A percentile compares a stretch with the other conserved stretches of the same genome.
Evolutionary conservation across 2,329 filamentous ascomycete species (phyloP).

Genomic region (Pezicula carpinea): DNA sequence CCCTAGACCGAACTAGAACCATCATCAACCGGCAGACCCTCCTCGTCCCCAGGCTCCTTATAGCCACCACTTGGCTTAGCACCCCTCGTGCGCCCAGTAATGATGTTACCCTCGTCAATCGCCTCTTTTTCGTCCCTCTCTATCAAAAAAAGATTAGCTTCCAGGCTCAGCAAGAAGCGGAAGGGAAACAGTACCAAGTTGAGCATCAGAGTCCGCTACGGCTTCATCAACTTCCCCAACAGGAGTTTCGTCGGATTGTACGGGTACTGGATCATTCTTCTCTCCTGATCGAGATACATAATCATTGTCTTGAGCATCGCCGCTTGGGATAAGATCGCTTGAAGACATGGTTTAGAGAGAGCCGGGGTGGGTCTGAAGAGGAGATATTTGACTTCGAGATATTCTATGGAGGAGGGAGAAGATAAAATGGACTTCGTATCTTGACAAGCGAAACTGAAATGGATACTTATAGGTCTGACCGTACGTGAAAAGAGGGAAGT

Average conservation of each 20-base stretch:
- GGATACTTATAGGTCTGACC: too few relatives aligned
- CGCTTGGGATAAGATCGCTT: conserved; percentile 11
- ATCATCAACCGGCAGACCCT: conserved; percentile 19
- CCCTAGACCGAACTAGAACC: conserved; percentile 7
- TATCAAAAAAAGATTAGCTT: conserved; percentile 8
- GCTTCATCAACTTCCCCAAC: conserved; percentile 30
- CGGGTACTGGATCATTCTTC: conserved; percentile 23
- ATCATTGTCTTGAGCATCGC: conserved; percentile 22
- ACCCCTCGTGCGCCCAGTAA: conserved; percentile 23
- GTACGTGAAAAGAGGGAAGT: too few relatives aligned
- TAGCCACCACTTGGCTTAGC: conserved; percentile 24
- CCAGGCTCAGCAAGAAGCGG: too few relatives aligned
- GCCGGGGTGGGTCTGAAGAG: too few relatives aligned
- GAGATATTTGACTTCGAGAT: too few relatives aligned
- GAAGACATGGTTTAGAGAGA: too few relatives aligned
- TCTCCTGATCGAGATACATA: conserved; percentile 33
- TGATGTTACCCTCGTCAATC: conserved; percentile 27
- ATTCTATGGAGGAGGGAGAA: too few relatives aligned
- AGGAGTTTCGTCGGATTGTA: conserved; percentile 28
- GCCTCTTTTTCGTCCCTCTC: conserved; percentile 29
- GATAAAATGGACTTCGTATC: too few relatives aligned
- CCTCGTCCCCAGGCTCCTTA: conserved; percentile 24
- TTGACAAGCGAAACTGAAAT: too few relatives aligned
- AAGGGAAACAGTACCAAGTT: conserved; percentile 27
- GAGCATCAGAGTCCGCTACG: conserved; percentile 30